A percentile compares a stretch with the other conserved stretches of the same genome.
Conservation (phyloP, 441 rosid genomes). For the Syzygium syzygioides region DNA sequence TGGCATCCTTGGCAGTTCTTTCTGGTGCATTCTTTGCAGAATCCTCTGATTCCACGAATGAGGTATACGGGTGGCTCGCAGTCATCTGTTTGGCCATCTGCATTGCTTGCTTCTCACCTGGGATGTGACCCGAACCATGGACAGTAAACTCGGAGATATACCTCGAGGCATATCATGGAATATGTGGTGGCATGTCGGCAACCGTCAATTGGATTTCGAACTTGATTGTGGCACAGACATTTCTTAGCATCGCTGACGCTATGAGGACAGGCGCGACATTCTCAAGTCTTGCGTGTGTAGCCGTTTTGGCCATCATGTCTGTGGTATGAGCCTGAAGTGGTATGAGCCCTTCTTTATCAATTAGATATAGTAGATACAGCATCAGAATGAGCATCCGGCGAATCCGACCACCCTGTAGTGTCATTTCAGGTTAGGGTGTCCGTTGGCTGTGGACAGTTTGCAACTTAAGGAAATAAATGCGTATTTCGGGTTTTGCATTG, state of each 20-base stretch:
- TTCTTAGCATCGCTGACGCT: conserved; percentile 51
- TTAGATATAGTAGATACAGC: neutral
- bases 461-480: neutral
- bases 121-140: conserved; percentile 98
- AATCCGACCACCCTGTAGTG: neutral
- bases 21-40: conserved; percentile 53
- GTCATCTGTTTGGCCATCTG: conserved; percentile 60
- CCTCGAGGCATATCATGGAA: conserved; percentile 73
- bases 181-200: conserved; percentile 93
- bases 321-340: conserved; percentile 26
- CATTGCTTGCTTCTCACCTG: conserved; percentile 77
- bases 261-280: conserved; percentile 59
- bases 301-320: conserved; percentile 45
- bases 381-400: neutral
- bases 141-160: conserved; percentile 86
- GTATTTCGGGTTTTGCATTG: neutral
- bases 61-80: conserved; percentile 59
- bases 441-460: neutral
- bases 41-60: conserved; percentile 31
- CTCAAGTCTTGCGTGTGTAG: conserved; percentile 62
- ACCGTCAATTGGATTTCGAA: conserved; percentile 86
- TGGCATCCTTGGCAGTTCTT: conserved; percentile 49
- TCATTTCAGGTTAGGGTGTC: neutral
- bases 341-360: neutral
- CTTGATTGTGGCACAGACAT: conserved; percentile 59